These are phyloP conservation scores for Mycena olivaceomarginata DNA, from an alignment of 768 basidiomycete species.

Conservation along the genomic window DNA sequence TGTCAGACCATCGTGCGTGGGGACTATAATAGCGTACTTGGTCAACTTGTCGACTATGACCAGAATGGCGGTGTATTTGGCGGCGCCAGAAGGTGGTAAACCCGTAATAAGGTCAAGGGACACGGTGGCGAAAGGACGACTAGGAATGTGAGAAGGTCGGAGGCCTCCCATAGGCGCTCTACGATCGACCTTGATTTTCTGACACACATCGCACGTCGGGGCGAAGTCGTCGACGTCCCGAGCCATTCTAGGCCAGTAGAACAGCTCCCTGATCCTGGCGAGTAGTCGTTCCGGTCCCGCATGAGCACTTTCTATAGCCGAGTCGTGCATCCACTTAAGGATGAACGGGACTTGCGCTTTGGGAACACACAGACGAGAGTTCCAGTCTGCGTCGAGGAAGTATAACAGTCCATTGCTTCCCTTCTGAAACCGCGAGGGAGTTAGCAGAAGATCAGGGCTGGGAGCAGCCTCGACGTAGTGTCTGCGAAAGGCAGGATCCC, in stretches of 20 bases:
- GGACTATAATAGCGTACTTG: slow-evolving; percentile 59
- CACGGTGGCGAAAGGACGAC: not conserved
- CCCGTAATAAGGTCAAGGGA: slow-evolving; percentile 19
- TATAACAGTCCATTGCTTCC: slow-evolving; percentile 22
- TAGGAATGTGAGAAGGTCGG: slow-evolving; percentile 20
- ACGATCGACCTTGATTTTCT: slow-evolving; percentile 21
- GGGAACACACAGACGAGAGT: slow-evolving; percentile 13
- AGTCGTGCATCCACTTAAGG: slow-evolving; percentile 3
- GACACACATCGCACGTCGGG: slow-evolving; percentile 20
- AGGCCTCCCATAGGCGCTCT: not conserved
- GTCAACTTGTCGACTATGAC: slow-evolving; percentile 55
- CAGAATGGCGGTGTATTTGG: slow-evolving; percentile 47
- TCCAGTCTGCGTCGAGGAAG: slow-evolving; percentile 28
- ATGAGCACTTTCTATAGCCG: not conserved
- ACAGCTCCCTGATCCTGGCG: slow-evolving; percentile 1
- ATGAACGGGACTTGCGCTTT: slow-evolving; percentile 41
- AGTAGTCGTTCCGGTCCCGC: not conserved
- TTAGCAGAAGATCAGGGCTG: not conserved
- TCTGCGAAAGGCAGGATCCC: not conserved
- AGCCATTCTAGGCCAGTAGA: not conserved
- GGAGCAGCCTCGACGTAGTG: not conserved
- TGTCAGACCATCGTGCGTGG: slow-evolving; percentile 31
- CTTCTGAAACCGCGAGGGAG: slow-evolving; percentile 24
- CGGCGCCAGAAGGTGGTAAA: slow-evolving; percentile 27
- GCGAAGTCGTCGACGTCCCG: not conserved